phyloP scores from a whole-genome alignment of 768 basidiomycete genomes.

The Steccherinum ochraceum region DNA sequence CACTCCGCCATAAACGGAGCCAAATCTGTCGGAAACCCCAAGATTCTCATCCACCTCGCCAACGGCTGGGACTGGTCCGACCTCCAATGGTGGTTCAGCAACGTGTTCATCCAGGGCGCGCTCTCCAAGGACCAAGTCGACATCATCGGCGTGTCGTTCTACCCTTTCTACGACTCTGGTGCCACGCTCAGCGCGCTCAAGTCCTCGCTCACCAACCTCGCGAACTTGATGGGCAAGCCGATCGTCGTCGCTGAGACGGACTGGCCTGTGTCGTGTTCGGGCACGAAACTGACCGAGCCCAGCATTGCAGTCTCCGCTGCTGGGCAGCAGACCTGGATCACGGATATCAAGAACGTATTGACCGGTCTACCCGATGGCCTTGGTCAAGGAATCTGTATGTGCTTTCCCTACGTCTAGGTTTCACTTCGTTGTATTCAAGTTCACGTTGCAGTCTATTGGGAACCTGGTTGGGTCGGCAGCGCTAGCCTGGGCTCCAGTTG shows the following conservation, averaged over 20 bases:
- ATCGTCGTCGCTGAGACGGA: conserved; percentile 61
- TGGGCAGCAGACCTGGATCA: conserved; percentile 50
- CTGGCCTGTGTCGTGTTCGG: conserved; percentile 46
- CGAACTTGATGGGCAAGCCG: conserved; percentile 45
- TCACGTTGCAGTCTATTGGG: conserved; percentile 45
- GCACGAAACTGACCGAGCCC: conserved; percentile 39
- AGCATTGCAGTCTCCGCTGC: conserved; percentile 40
- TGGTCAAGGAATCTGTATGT: conserved; percentile 37
- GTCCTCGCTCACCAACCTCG: conserved; percentile 44
- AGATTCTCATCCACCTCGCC: conserved; percentile 53
- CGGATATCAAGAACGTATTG: conserved; percentile 42
- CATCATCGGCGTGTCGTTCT: conserved; percentile 58
- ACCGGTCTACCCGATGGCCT: conserved; percentile 27
- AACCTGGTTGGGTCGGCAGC: conserved; percentile 59
- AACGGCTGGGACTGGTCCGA: conserved; percentile 51
- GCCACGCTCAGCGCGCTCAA: conserved; percentile 48
- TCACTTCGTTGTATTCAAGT: background rate
- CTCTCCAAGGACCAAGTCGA: conserved; percentile 45
- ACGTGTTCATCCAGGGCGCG: conserved; percentile 48
- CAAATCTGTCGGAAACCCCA: conserved; percentile 37
- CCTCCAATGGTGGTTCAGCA: conserved; percentile 42
- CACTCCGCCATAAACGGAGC: conserved; percentile 56
- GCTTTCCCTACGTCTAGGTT: background rate
- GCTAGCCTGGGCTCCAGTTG: conserved; percentile 31
- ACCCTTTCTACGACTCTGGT: conserved; percentile 54